Conservation (phyloP, 192 early-diverging fungal genomes). For the Gigaspora rosea region DNA sequence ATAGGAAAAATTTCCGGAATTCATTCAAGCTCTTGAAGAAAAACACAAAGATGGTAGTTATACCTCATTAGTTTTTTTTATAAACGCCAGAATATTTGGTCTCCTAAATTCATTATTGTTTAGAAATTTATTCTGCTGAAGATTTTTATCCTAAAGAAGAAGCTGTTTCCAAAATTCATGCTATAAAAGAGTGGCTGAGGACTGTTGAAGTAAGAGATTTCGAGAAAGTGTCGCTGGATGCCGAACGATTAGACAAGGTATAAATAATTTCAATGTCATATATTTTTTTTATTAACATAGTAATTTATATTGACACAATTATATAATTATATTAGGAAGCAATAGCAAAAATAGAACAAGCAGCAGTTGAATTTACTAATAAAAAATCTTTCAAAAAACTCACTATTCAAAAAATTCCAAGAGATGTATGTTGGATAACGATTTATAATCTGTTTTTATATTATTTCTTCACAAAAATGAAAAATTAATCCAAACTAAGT, state of each 20-base stretch:
- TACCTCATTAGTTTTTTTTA: conserved; percentile 33
- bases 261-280: background rate
- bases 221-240: conserved; percentile 61
- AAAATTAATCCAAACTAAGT: too few relatives aligned
- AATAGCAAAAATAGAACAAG: conserved; percentile 60
- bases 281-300: conserved; percentile 10
- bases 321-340: conserved; percentile 45
- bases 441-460: too few relatives aligned
- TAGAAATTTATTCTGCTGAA: conserved; percentile 60
- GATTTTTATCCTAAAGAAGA: conserved; percentile 60
- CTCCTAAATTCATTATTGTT: conserved; percentile 31
- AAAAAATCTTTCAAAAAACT: conserved; percentile 45
- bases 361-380: conserved; percentile 50
- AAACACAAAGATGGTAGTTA: conserved; percentile 30
- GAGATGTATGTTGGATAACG: conserved; percentile 39
- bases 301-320: conserved; percentile 9
- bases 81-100: conserved; percentile 34
- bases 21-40: conserved; percentile 53
- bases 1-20: conserved; percentile 49
- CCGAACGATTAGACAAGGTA: conserved; percentile 68
- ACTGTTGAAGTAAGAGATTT: conserved; percentile 62
- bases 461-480: too few relatives aligned
- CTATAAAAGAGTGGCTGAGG: conserved; percentile 69
- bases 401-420: conserved; percentile 50
- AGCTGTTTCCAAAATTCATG: conserved; percentile 48